Percentiles rank a stretch among this genome's conserved stretches.
Evolutionary conservation across 305 asterid genomes (phyloP).

Genomic region (Fraxinus floribunda): DNA sequence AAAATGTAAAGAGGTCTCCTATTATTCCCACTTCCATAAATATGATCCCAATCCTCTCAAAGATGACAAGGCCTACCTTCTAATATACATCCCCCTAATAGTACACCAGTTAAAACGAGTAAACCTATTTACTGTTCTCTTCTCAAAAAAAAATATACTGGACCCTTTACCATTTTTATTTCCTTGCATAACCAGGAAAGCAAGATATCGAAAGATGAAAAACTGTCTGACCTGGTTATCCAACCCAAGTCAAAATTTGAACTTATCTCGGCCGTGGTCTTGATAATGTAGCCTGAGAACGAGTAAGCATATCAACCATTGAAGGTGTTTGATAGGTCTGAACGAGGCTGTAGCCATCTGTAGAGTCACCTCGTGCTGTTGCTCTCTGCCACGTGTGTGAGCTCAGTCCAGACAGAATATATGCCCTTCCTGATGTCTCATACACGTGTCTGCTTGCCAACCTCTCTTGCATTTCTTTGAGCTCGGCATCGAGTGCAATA

Average conservation of each 20-base stretch:
- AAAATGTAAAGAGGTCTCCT: slow-evolving; percentile 28
- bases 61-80: slow-evolving; percentile 30
- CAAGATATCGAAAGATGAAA: slow-evolving; percentile 29
- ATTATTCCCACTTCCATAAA: slow-evolving; percentile 32
- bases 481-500: slow-evolving; percentile 78
- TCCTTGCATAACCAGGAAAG: slow-evolving; percentile 43
- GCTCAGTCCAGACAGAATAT: slow-evolving; percentile 85
- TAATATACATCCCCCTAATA: slow-evolving; percentile 63
- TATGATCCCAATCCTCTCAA: slow-evolving; percentile 23
- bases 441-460: slow-evolving; percentile 81
- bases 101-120: slow-evolving; percentile 35
- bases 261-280: slow-evolving; percentile 63
- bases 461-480: slow-evolving; percentile 96
- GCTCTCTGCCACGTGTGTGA: slow-evolving; percentile 99
- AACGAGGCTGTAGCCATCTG: slow-evolving; percentile 68
- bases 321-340: slow-evolving; percentile 92
- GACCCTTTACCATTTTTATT: slow-evolving; percentile 41
- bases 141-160: slow-evolving; percentile 29
- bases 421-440: slow-evolving; percentile 92
- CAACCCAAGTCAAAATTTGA: slow-evolving; percentile 32
- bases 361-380: slow-evolving; percentile 90
- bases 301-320: slow-evolving; percentile 88
- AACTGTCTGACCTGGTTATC: slow-evolving; percentile 21
- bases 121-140: slow-evolving; percentile 28
- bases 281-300: slow-evolving; percentile 75